Percentiles rank a stretch among this genome's conserved stretches.
phyloP scores from a whole-genome alignment of 1,284 basidiomycete genomes.

The Sanguinoderma infundibulare region DNA sequence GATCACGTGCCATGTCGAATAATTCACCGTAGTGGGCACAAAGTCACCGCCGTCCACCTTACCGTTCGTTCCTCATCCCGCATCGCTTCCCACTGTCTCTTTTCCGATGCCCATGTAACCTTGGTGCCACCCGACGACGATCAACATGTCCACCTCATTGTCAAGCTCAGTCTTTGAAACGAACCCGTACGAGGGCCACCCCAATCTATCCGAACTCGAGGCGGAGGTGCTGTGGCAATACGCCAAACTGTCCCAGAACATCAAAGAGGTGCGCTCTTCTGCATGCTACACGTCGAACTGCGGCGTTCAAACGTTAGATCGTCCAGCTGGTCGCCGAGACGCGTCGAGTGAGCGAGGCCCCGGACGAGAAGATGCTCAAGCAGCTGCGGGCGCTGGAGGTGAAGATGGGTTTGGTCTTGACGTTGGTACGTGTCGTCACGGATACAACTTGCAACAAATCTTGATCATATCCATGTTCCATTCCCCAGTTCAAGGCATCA shows the following conservation, averaged over 20 bases:
- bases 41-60: not conserved
- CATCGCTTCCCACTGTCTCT: not conserved
- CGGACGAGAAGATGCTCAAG: conserved; percentile 77
- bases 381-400: conserved; percentile 86
- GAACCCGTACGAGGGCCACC: conserved; percentile 74
- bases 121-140: too few relatives aligned
- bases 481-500: conserved; percentile 85
- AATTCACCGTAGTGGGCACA: too few relatives aligned
- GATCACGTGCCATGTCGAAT: not conserved
- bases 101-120: not conserved
- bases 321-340: conserved; percentile 61
- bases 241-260: conserved; percentile 55
- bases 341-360: conserved; percentile 65
- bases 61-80: too few relatives aligned
- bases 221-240: conserved; percentile 67
- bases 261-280: conserved; percentile 53
- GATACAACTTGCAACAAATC: too few relatives aligned
- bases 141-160: conserved; percentile 27
- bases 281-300: not conserved
- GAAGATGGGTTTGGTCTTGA: conserved; percentile 94
- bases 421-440: conserved; percentile 62
- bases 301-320: not conserved
- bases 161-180: conserved; percentile 50
- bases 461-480: not conserved
- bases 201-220: conserved; percentile 55